Conservation (phyloP, 805 yeast species). For the Saturnispora quitensis region DNA sequence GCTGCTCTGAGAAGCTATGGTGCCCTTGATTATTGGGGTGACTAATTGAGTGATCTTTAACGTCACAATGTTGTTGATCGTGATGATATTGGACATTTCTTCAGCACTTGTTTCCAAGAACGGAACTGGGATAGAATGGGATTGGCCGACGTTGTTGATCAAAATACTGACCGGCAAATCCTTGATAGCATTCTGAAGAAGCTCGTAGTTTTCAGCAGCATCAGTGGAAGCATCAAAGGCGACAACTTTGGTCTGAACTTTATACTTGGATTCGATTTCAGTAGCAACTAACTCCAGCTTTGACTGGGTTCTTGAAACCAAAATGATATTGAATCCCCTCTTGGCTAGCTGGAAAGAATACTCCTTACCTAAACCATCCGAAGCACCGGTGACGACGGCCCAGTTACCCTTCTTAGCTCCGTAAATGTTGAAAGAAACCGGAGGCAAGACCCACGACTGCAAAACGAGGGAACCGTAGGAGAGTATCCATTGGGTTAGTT, state of each 20-base stretch:
- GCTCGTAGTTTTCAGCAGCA: conserved; percentile 43
- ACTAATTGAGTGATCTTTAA: conserved; percentile 75
- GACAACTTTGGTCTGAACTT: conserved; percentile 54
- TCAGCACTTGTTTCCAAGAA: conserved; percentile 68
- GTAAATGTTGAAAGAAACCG: conserved; percentile 51
- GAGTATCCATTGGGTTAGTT: conserved; percentile 42
- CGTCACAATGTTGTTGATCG: conserved; percentile 79
- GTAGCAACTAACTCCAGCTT: conserved; percentile 60
- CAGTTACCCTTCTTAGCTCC: conserved; percentile 72
- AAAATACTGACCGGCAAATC: conserved; percentile 60
- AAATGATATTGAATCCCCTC: conserved; percentile 72
- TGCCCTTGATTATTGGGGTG: conserved; percentile 55
- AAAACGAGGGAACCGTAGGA: conserved; percentile 44
- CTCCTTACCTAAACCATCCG: conserved; percentile 96
- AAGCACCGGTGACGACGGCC: conserved; percentile 97
- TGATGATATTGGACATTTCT: conserved; percentile 73
- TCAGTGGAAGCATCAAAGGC: conserved; percentile 76
- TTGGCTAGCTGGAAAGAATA: conserved; percentile 78
- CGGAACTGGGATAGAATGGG: conserved; percentile 93
- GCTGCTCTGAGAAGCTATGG: conserved; percentile 34
- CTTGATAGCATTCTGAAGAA: conserved; percentile 37
- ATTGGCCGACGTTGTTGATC: conserved; percentile 89
- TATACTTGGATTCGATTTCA: conserved; percentile 51
- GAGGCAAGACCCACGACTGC: conserved; percentile 58
- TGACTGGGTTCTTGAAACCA: conserved; percentile 71